Percentiles rank a stretch among this genome's conserved stretches.
Conservation (phyloP, 257 asterid genomes). For the Nicotiana noctiflora region DNA sequence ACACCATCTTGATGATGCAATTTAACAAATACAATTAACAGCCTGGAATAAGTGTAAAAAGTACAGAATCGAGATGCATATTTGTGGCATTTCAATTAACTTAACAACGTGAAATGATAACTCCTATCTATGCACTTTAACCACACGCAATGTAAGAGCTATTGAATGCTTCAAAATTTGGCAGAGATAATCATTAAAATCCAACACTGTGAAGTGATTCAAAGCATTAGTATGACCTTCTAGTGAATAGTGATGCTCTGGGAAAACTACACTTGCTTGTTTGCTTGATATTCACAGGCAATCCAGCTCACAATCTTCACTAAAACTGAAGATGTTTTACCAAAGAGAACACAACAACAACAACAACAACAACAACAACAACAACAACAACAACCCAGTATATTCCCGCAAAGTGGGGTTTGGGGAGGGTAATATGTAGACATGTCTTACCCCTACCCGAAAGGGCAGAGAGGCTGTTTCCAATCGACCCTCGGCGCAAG, state of each 20-base stretch:
- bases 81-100: background rate
- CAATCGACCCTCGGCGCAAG: no score
- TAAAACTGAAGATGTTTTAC: background rate
- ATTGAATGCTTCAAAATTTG: background rate
- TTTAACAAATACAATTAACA: background rate
- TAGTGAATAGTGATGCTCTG: background rate
- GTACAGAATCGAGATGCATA: background rate
- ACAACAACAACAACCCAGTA: no score
- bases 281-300: background rate
- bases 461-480: no score
- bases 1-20: background rate
- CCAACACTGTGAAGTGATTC: background rate
- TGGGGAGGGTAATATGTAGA: no score
- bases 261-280: background rate
- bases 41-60: background rate
- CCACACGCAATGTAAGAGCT: background rate
- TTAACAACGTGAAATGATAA: background rate
- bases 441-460: no score
- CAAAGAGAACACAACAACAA: background rate
- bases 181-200: background rate
- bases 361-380: no score
- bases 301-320: background rate
- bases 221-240: background rate
- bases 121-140: background rate
- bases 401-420: no score